Evolutionary conservation across 148 eudicot genomes (phyloP).

Genomic region (Fagopyrum tataricum): DNA sequence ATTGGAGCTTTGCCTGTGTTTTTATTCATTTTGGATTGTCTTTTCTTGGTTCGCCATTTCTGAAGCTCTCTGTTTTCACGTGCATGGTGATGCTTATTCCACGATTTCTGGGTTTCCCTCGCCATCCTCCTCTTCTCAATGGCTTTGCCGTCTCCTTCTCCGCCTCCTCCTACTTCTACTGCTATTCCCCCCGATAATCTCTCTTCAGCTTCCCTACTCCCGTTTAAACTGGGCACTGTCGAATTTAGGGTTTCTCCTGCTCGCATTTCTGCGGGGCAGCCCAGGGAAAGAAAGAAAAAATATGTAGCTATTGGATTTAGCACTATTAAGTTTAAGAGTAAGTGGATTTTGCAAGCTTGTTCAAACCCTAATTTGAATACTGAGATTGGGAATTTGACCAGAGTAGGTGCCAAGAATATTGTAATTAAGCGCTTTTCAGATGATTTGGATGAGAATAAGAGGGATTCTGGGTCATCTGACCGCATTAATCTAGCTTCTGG

Average conservation of each 20-base stretch:
- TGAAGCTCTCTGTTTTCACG: background rate
- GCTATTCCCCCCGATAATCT: slow-evolving; percentile 6
- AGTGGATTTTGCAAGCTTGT: slow-evolving; percentile 29
- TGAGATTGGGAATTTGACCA: slow-evolving; percentile 34
- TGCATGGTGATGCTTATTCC: slow-evolving; percentile 14
- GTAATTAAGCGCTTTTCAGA: slow-evolving; percentile 41
- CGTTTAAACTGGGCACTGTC: background rate
- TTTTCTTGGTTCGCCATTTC: background rate
- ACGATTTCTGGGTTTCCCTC: slow-evolving; percentile 11
- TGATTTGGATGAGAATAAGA: slow-evolving; percentile 28
- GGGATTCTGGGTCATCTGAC: slow-evolving; percentile 25
- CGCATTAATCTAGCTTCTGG: slow-evolving; percentile 32
- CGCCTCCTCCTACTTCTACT: background rate
- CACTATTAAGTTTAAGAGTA: slow-evolving; percentile 9
- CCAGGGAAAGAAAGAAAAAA: slow-evolving; percentile 18
- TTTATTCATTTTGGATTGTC: background rate
- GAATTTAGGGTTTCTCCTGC: background rate
- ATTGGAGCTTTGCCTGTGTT: background rate
- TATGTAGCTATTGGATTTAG: slow-evolving; percentile 13
- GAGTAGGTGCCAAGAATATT: slow-evolving; percentile 40
- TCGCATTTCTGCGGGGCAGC: background rate
- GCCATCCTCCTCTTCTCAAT: slow-evolving; percentile 4
- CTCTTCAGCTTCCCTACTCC: background rate
- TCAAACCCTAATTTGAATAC: slow-evolving; percentile 31
- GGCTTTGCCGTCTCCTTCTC: slow-evolving; percentile 6